Evolutionary conservation across 148 eudicot species (phyloP), one percentile per base, ranked within the genome.

Genomic region (Beta vulgaris): DNA sequence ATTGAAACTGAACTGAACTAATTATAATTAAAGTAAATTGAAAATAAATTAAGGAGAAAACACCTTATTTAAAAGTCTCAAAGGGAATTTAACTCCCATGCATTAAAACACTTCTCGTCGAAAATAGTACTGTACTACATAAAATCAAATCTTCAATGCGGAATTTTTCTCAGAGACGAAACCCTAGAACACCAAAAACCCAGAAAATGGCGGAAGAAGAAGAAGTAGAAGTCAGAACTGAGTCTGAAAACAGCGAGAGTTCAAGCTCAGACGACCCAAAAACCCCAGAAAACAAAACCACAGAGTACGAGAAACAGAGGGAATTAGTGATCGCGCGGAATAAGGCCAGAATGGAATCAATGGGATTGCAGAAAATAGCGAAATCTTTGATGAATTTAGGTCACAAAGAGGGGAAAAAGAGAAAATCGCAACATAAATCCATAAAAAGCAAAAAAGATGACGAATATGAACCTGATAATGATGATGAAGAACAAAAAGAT

Each of bases 221-320:
- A 77, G 39, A 68, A 31, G 44, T 49, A 4, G 74, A 67, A 77
- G 76, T 29, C 3, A 77, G 6, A 42, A 80, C 21, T 25, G 83
- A 77, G 0, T 34, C 78, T 1, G 72, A 68, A 42, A 68, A 36
- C n/a, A 68, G 69, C 51, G 81, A 6, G 1, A 51, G 53, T 60
- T 81, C 84, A 23, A 61, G 26, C 1, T 68, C 84, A 23, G 78
- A 82, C 8, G 89, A 85, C n/a, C 60, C 73, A 1, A 67, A 79
- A 35, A 62, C 80, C 69, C 85, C 62, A 23, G 62, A 60, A 46
- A 80, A 68, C 39, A 65, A 70, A 73, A 64, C 55, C 15, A 78
- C 87, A 0, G 82, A 87, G 15, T 93, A 93, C 69, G 98, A 93
- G 82, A 87, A 69, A 63, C 85, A 85, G 81, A 87, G 98, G 57